Base-by-base conservation (phyloP, 1,284 basidiomycete species). In the Exobasidium cylindrosporum region DNA sequence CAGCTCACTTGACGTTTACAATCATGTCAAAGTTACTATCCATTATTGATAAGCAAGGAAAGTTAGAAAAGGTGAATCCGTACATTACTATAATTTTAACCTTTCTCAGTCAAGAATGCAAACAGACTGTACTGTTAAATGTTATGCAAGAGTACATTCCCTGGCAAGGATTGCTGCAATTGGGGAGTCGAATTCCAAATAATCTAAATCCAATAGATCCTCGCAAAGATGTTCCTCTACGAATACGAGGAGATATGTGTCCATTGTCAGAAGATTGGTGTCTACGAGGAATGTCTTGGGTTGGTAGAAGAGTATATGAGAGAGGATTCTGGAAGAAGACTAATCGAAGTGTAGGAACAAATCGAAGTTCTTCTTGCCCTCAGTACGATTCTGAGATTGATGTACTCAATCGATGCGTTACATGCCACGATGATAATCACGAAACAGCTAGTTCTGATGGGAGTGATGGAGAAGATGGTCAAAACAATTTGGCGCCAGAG, bases 181-280 rank as follows among this genome's bases (percentile, higher is more conserved):
- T 61, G 2, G 44, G 43, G 17, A n/a, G 7, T 21, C 26, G n/a
- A 13, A 17, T 54, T 10, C 52, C 55, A 4, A 2, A 13, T 1
- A 21, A 14, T 4, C 26, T 29, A 29, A 29, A 31, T 14, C 17
- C n/a, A 26, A 58, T 58, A 26, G 44, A 62, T 35, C 60, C 56
- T 10, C 60, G 56, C 30, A 29, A 31, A 11, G 56, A 58, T 28
- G 32, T 54, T 11, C 66, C 73, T 11, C 70, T 73, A 14, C 81
- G 82, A 54, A 76, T 84, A 6, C 78, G 81, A 14, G 72, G 85
- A 6, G 87, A 85, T 59, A 29, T 14, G 13, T 82, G 85, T 13
- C 89, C 92, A 0, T 82, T 98, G 1, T 86, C 90, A 0, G 96
- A 98, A 80, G 96, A 98, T 79, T 97, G 93, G 92, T 91, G 90